A percentile compares a stretch with the other conserved stretches of the same genome.
These are phyloP conservation scores for Sarcomyxa edulis DNA, from an alignment of 768 basidiomycete genomes.

Conservation along the genomic window DNA sequence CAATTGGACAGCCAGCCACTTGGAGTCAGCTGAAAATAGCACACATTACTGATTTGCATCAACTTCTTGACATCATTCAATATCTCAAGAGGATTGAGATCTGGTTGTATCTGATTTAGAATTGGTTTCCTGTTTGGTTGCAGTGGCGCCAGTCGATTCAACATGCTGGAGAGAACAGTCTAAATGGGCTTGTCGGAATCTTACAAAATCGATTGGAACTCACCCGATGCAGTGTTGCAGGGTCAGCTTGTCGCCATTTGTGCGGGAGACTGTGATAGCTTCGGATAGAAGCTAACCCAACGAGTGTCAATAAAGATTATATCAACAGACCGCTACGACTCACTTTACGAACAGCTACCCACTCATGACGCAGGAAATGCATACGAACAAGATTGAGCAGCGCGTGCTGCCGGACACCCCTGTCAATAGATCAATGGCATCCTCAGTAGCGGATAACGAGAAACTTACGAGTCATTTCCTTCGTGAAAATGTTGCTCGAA, in stretches of 20 bases:
- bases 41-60: constrained; percentile 59
- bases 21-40: constrained; percentile 8
- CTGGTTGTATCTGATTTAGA: constrained; percentile 71
- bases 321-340: constrained; percentile 5
- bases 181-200: not conserved
- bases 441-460: not conserved
- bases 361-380: constrained; percentile 70
- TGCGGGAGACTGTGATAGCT: constrained; percentile 74
- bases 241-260: constrained; percentile 62
- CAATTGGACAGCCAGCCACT: not conserved
- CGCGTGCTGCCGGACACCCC: constrained; percentile 76
- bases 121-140: constrained; percentile 40
- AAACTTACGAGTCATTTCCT: constrained; percentile 68
- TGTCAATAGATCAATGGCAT: constrained; percentile 26
- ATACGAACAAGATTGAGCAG: constrained; percentile 72
- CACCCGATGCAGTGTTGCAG: constrained; percentile 80
- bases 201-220: constrained; percentile 4
- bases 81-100: constrained; percentile 71
- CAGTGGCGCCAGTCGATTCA: constrained; percentile 62
- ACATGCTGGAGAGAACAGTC: constrained; percentile 40
- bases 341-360: constrained; percentile 64
- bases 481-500: constrained; percentile 87
- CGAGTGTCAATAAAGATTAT: constrained; percentile 5
- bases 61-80: constrained; percentile 75
- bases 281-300: constrained; percentile 58